A percentile compares a stretch with the other conserved stretches of the same genome.
Evolutionary conservation across 768 basidiomycete genomes (phyloP).

Genomic region (Glaciozyma martinii): DNA sequence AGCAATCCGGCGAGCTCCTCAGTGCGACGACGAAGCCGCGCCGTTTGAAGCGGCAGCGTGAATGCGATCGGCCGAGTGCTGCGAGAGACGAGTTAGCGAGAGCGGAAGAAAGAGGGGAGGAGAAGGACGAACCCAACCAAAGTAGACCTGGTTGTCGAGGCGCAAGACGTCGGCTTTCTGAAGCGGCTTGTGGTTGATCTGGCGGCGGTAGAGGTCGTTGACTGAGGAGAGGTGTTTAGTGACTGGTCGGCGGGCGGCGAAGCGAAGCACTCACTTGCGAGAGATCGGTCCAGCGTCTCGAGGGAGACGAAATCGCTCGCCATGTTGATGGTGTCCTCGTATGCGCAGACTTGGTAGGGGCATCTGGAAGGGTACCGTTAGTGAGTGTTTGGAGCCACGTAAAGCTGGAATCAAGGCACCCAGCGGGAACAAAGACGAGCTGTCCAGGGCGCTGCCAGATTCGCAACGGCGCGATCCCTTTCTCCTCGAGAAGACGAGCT

Average conservation of each 20-base stretch:
- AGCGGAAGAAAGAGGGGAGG: background rate
- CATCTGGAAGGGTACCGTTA: background rate
- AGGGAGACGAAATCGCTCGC: conserved; percentile 14
- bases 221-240: background rate
- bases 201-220: background rate
- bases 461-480: conserved; percentile 9
- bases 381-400: background rate
- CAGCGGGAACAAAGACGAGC: conserved; percentile 23
- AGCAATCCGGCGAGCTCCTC: too few relatives aligned
- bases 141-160: conserved; percentile 15
- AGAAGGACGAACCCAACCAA: conserved; percentile 11
- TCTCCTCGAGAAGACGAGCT: conserved; percentile 1
- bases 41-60: background rate
- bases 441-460: conserved; percentile 28
- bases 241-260: background rate
- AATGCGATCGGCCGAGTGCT: background rate
- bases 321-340: conserved; percentile 24
- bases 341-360: conserved; percentile 23
- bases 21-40: too few relatives aligned
- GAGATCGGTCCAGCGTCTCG: background rate
- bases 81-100: background rate
- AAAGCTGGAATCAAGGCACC: background rate
- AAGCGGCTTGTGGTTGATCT: conserved; percentile 14
- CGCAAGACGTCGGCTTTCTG: conserved; percentile 13
- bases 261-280: background rate